Conservation (phyloP, 495 filamentous ascomycete species). For the Xylaria sp. region DNA sequence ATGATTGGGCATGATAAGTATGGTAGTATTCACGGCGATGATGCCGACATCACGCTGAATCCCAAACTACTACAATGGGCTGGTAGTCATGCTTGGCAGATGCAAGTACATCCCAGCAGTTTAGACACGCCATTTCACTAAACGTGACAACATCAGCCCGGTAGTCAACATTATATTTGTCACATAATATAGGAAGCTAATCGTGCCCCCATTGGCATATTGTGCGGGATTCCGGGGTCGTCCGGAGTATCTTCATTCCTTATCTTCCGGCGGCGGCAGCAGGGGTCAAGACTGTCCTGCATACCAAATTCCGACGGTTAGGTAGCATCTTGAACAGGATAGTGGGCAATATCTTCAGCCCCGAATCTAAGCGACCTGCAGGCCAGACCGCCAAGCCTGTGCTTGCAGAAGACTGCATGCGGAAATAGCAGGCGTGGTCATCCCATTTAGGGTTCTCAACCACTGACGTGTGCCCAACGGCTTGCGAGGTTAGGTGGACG, state of each 20-base stretch:
- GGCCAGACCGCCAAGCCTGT: background rate
- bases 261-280: slow-evolving; percentile 1
- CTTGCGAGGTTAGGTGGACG: background rate
- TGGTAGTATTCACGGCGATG: background rate
- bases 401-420: slow-evolving; percentile 8
- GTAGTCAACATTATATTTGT: background rate
- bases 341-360: slow-evolving; percentile 12
- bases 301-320: slow-evolving; percentile 6
- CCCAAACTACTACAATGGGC: background rate
- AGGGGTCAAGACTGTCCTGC: background rate
- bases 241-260: background rate
- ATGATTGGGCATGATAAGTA: background rate
- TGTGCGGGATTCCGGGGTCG: background rate
- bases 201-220: background rate
- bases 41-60: background rate
- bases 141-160: background rate
- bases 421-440: background rate
- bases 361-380: slow-evolving; percentile 14
- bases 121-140: background rate
- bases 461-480: slow-evolving; percentile 2
- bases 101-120: background rate
- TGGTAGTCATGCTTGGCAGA: background rate
- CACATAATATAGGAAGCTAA: background rate
- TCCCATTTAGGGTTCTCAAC: background rate
- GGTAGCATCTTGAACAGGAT: slow-evolving; percentile 6